Conservation (phyloP, 75 land plant genomes). For the Ceratopteris richardii region DNA sequence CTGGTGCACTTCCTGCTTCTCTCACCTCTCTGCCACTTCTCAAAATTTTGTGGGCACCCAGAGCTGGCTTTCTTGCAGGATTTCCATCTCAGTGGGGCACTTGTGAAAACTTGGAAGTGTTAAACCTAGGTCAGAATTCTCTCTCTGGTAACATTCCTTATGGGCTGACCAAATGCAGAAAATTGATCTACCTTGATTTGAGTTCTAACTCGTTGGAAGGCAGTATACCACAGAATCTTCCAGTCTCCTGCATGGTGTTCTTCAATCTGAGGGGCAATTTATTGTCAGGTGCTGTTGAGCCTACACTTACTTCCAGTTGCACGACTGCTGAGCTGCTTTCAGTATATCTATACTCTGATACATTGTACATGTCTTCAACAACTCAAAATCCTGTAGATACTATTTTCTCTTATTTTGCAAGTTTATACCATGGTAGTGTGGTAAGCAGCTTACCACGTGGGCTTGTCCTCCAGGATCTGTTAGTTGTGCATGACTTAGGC, state of each 20-base stretch:
- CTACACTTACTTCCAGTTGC: constrained; percentile 15
- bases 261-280: constrained; percentile 58
- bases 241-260: constrained; percentile 51
- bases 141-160: constrained; percentile 35
- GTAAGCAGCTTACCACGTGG: constrained; percentile 5
- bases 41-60: constrained; percentile 60
- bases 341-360: not conserved
- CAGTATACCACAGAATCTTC: constrained; percentile 34
- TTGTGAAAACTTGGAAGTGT: constrained; percentile 44
- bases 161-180: constrained; percentile 38
- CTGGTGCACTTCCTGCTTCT: constrained; percentile 45
- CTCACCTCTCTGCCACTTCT: constrained; percentile 44
- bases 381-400: not conserved
- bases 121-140: constrained; percentile 54
- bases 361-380: not conserved
- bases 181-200: constrained; percentile 41
- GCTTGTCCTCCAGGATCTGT: constrained; percentile 8
- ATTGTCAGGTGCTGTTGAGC: constrained; percentile 31
- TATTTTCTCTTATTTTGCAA: constrained; percentile 27
- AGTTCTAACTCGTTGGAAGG: constrained; percentile 53
- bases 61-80: constrained; percentile 48
- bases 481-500: constrained; percentile 54
- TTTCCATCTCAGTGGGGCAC: constrained; percentile 58
- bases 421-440: constrained; percentile 9
- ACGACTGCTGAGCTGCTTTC: constrained; percentile 4